Evolutionary conservation across 495 filamentous ascomycete species (phyloP), one percentile per base, ranked within the genome.

Genomic region (Talaromyces ruber): DNA sequence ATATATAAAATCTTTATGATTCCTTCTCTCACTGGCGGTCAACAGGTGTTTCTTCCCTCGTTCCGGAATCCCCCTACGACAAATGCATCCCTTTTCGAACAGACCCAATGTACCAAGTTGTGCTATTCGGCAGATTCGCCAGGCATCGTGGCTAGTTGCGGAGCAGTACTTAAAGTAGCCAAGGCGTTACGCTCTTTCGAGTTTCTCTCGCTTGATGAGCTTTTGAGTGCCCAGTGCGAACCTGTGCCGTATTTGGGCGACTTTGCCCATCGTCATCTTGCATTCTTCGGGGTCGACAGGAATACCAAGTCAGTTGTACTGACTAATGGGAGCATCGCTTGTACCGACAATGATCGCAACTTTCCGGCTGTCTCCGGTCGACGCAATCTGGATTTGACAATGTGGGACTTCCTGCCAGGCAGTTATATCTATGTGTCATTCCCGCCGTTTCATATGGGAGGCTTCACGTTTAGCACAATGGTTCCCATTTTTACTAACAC

Each of bases 301-400:
- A 47, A 21, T 57, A 5, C 71, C 70, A 1, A 72, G 25, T 64
- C 71, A 1, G 62, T 74, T 22, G 50, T 58, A 52, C 64, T 64
- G 34, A 71, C 66, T 3, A 66, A 74, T 54, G 67, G 61, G 7
- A 61, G 63, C 1, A 66, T 65, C 16, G 71, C 71, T 6, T 66
- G 68, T 12, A 63, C 62, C 4, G 71, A 73, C 54, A 72, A 69
- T 26, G 71, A 73, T 61, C 64, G 68, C 8, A 69, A 68, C 14
- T 55, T 72, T 2, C 65, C 66, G 0, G 64, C 63, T 4, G 65
- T 71, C 22, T 18, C 65, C 9, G 71, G 70, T 7, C 62, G 71
- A 28, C 60, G 56, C n/a, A 68, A 68, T 32, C 68, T 67, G 18
- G 68, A 68, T 53, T 59, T 59, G 4, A 51, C 63, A 7, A 51